Evolutionary conservation across 106 monocot genomes (phyloP).

Genomic region (Dendrobium catenatum): DNA sequence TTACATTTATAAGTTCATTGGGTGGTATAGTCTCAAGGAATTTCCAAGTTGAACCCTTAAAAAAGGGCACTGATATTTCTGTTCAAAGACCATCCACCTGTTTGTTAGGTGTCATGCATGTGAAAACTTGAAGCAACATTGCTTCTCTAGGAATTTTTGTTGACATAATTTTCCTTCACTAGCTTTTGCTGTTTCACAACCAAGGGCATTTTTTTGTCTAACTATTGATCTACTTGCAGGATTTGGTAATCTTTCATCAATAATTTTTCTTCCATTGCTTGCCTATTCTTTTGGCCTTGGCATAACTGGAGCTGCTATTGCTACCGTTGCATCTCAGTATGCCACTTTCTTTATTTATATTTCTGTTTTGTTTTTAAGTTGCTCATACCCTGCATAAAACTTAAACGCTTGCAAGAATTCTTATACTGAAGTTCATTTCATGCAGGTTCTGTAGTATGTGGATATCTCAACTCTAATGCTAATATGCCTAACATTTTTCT

Average conservation of each 20-base stretch:
- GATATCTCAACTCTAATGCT: background rate
- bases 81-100: background rate
- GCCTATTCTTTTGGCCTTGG: conserved; percentile 65
- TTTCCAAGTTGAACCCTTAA: no score
- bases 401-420: background rate
- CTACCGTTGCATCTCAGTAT: conserved; percentile 93
- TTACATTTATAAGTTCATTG: no score
- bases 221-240: conserved; percentile 38
- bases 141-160: background rate
- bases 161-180: background rate
- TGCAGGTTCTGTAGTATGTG: background rate
- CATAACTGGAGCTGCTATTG: conserved; percentile 86
- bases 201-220: conserved; percentile 4
- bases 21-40: no score
- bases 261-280: conserved; percentile 71
- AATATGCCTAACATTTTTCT: background rate
- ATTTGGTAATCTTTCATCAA: conserved; percentile 73
- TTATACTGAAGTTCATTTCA: background rate
- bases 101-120: background rate
- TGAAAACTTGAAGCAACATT: background rate
- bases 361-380: conserved; percentile 5
- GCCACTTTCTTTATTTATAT: conserved; percentile 10
- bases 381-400: background rate
- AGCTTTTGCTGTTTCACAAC: background rate
- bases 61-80: no score